These are phyloP conservation scores for Mitragyna speciosa DNA, from an alignment of 257 asterid genomes.

Conservation along the genomic window DNA sequence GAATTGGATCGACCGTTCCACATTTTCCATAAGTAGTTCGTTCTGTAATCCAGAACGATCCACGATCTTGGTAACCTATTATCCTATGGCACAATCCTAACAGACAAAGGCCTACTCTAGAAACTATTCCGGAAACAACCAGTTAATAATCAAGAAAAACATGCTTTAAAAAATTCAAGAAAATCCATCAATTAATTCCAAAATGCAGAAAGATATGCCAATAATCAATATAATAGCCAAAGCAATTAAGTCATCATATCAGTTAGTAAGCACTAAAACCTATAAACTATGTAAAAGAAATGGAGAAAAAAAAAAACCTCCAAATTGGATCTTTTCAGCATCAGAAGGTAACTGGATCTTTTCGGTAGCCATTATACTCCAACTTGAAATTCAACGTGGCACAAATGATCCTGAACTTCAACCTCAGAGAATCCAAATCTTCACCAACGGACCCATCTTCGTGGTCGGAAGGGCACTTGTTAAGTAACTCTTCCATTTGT, in stretches of 20 bases:
- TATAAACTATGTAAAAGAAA: neutral
- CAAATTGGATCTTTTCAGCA: neutral
- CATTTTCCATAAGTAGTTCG: no score
- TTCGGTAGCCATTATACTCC: constrained; percentile 28
- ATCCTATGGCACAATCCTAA: neutral
- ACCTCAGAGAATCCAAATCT: constrained; percentile 50
- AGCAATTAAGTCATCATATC: neutral
- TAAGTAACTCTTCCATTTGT: constrained; percentile 58
- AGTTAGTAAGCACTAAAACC: no score
- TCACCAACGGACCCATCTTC: constrained; percentile 55
- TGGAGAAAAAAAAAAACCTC: neutral
- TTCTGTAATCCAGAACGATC: no score
- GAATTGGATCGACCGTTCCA: neutral
- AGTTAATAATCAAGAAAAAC: neutral
- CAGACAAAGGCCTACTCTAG: neutral
- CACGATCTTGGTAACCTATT: no score
- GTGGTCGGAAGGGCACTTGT: constrained; percentile 53
- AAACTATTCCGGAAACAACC: neutral
- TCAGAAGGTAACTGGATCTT: neutral
- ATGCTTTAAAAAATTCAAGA: neutral
- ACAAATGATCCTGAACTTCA: constrained; percentile 49
- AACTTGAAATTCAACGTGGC: constrained; percentile 46
- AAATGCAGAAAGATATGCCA: no score
- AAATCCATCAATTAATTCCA: neutral
- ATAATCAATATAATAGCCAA: neutral